Evolutionary conservation across 2,329 filamentous ascomycete species (phyloP).

Genomic region (Cladosporium sp.): DNA sequence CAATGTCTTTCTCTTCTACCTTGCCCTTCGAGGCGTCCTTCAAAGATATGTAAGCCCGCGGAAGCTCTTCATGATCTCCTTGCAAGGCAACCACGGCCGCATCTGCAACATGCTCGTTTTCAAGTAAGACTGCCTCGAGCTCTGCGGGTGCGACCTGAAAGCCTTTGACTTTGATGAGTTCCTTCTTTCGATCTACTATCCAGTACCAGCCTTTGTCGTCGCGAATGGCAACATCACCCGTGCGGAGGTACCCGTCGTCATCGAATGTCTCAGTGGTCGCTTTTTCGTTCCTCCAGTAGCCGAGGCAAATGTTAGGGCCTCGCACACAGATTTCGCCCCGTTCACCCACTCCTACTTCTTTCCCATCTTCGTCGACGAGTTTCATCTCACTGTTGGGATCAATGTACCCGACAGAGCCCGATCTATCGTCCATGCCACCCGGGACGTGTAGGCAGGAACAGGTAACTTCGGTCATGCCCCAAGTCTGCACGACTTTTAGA

Average conservation of each 20-base stretch:
- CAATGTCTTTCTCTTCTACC: constrained; percentile 44
- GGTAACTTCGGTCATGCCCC: constrained; percentile 82
- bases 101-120: constrained; percentile 45
- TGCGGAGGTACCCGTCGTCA: constrained; percentile 81
- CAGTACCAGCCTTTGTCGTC: constrained; percentile 79
- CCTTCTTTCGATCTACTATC: constrained; percentile 82
- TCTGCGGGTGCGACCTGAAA: constrained; percentile 53
- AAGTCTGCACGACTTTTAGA: constrained; percentile 86
- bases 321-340: constrained; percentile 64
- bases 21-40: constrained; percentile 33
- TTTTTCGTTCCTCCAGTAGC: constrained; percentile 73
- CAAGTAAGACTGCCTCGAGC: constrained; percentile 47
- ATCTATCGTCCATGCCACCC: constrained; percentile 35
- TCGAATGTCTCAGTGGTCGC: constrained; percentile 71
- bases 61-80: constrained; percentile 47
- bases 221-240: constrained; percentile 80
- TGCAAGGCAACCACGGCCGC: constrained; percentile 49
- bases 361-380: constrained; percentile 65
- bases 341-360: constrained; percentile 63
- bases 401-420: constrained; percentile 73
- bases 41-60: constrained; percentile 47
- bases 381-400: constrained; percentile 78
- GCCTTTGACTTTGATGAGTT: constrained; percentile 56
- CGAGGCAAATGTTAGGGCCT: constrained; percentile 77
- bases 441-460: constrained; percentile 53